phyloP scores from a whole-genome alignment of 2,329 filamentous ascomycete genomes.

The Paracoccidioides lutzii region DNA sequence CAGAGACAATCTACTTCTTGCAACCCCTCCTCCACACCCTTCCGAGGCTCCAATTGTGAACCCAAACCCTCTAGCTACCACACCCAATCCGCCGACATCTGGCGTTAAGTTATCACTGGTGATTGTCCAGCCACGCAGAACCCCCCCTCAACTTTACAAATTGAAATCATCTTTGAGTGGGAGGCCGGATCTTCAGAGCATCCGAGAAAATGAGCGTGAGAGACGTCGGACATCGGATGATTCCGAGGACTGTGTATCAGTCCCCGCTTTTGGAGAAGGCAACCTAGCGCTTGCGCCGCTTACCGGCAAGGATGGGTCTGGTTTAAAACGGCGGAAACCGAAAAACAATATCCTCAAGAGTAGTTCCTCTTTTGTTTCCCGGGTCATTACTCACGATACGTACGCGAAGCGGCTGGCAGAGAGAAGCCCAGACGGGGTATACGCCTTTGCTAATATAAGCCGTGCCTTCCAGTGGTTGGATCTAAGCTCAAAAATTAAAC shows the following conservation, averaged over 20 bases:
- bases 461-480: slow-evolving; percentile 95
- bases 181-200: slow-evolving; percentile 28
- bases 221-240: slow-evolving; percentile 32
- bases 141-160: slow-evolving; percentile 36
- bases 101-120: slow-evolving; percentile 77
- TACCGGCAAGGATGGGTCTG: slow-evolving; percentile 50
- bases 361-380: slow-evolving; percentile 96
- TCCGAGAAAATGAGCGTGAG: slow-evolving; percentile 51
- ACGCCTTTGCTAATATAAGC: slow-evolving; percentile 91
- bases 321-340: slow-evolving; percentile 69
- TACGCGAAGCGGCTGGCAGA: slow-evolving; percentile 69
- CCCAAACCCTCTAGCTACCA: slow-evolving; percentile 81
- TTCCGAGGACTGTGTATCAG: slow-evolving; percentile 29
- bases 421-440: slow-evolving; percentile 62
- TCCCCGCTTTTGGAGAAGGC: slow-evolving; percentile 70
- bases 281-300: slow-evolving; percentile 58
- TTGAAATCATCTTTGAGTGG: slow-evolving; percentile 39
- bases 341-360: slow-evolving; percentile 99
- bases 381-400: slow-evolving; percentile 80
- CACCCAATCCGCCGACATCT: slow-evolving; percentile 64
- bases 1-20: slow-evolving; percentile 80
- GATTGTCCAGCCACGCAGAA: slow-evolving; percentile 50
- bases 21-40: slow-evolving; percentile 87
- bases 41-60: slow-evolving; percentile 80
- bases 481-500: slow-evolving; percentile 54